Evolutionary conservation across 768 basidiomycete species (phyloP).

Genomic region (Porpolomopsis calyptriformis): DNA sequence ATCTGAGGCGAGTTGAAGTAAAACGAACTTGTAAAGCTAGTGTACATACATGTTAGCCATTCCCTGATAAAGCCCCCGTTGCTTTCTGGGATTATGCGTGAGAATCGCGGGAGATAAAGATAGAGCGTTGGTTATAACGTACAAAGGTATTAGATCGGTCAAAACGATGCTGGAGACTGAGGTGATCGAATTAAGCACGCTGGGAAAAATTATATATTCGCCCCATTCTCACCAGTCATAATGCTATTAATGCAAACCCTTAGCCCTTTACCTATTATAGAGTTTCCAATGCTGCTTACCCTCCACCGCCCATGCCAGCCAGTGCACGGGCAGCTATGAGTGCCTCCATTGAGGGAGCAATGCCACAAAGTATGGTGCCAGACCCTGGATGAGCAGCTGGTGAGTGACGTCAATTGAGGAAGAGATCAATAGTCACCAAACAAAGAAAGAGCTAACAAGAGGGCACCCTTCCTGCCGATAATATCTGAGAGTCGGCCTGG

Average conservation of each 20-base stretch:
- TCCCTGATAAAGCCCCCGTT: slow-evolving; percentile 86
- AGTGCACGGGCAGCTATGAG: slow-evolving; percentile 75
- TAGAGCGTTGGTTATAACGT: slow-evolving; percentile 20
- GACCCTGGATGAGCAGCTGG: slow-evolving; percentile 34
- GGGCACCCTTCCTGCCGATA: slow-evolving; percentile 75
- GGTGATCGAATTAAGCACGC: slow-evolving; percentile 10
- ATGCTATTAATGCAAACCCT: slow-evolving; percentile 38
- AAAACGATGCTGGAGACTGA: slow-evolving; percentile 75
- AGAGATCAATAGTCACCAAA: slow-evolving; percentile 48
- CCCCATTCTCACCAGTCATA: slow-evolving; percentile 57
- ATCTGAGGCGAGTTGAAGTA: slow-evolving; percentile 28
- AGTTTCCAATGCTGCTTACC: slow-evolving; percentile 35
- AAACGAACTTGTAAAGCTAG: background rate
- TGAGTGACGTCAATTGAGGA: background rate
- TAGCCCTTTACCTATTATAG: slow-evolving; percentile 9
- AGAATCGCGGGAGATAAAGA: slow-evolving; percentile 6
- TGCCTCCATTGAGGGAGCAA: slow-evolving; percentile 76
- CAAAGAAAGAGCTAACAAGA: slow-evolving; percentile 71
- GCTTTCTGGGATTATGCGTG: slow-evolving; percentile 39
- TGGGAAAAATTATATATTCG: slow-evolving; percentile 12
- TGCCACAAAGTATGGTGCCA: slow-evolving; percentile 78
- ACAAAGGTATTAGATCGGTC: slow-evolving; percentile 85
- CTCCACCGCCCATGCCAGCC: slow-evolving; percentile 89
- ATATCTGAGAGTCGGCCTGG: slow-evolving; percentile 78
- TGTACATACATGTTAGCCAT: slow-evolving; percentile 70